These are phyloP conservation scores for Mycena indigotica DNA, from an alignment of 768 basidiomycete species.

Conservation along the genomic window DNA sequence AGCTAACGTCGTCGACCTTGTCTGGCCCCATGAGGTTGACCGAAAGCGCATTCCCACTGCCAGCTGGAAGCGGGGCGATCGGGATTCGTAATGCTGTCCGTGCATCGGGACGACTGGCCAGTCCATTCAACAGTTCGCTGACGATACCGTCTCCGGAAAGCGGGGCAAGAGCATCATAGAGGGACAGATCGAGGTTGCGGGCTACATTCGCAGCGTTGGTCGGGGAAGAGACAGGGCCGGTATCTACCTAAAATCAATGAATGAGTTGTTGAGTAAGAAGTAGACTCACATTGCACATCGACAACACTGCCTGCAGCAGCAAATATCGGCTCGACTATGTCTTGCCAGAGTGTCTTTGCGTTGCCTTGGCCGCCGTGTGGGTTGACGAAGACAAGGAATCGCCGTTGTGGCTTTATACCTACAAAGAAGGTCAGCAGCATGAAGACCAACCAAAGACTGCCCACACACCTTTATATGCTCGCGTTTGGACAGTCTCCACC, in stretches of 20 bases:
- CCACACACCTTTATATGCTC: slow-evolving; percentile 15
- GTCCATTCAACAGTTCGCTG: slow-evolving; percentile 62
- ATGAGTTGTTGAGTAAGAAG: not conserved
- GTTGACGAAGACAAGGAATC: slow-evolving; percentile 55
- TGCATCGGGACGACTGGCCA: slow-evolving; percentile 47
- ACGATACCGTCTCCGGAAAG: slow-evolving; percentile 64
- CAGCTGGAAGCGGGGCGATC: slow-evolving; percentile 56
- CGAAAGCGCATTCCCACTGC: slow-evolving; percentile 60
- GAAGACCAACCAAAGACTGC: not conserved
- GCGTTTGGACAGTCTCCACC: slow-evolving; percentile 15
- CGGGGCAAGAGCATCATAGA: slow-evolving; percentile 54
- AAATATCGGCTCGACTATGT: slow-evolving; percentile 54
- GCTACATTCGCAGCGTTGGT: slow-evolving; percentile 51
- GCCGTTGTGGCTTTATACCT: slow-evolving; percentile 44
- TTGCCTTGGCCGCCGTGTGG: slow-evolving; percentile 62
- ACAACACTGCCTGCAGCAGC: slow-evolving; percentile 49
- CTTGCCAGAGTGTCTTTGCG: slow-evolving; percentile 40
- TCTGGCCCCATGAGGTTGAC: slow-evolving; percentile 53
- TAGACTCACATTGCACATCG: slow-evolving; percentile 47
- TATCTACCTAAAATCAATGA: slow-evolving; percentile 5
- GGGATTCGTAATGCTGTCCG: slow-evolving; percentile 50
- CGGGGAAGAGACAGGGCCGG: slow-evolving; percentile 25
- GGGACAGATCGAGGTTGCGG: slow-evolving; percentile 38
- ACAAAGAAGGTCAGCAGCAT: not conserved
- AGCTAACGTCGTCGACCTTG: slow-evolving; percentile 51